Evolutionary conservation across 2,329 filamentous ascomycete genomes (phyloP), one percentile per base, ranked within the genome.

Genomic region (Diaporthe sp.): DNA sequence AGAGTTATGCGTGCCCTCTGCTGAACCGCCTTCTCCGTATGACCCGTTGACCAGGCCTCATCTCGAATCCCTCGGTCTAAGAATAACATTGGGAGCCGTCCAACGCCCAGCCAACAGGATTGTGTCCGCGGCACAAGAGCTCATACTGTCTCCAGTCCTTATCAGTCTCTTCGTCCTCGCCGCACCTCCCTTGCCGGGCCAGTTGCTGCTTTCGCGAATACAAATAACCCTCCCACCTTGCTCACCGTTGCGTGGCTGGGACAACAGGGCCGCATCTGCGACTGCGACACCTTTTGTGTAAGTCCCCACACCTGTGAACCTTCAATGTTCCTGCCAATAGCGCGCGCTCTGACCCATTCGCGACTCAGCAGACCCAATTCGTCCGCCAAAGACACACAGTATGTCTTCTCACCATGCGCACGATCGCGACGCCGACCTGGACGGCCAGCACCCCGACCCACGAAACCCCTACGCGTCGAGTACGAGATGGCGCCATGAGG

Each of bases 401-500:
- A 76, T 76, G 75, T 70, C 75, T 60, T 65, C 68, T 34, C 75
- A 75, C 61, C 73, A 60, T 28, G 68, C 73, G 58, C 73, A 67
- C 65, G 75, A 75, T 31, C 68, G 57, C 44, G 75, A 73, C 61
- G 75, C 58, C 49, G 75, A 70, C 61, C 53, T 71, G 44, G 75
- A 78, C 75, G 78, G 82, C 61, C 78, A 78, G 49, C 77, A 78
- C 47, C 78, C 84, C 68, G 82, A 83, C 75, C 81, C 82, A 73
- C 83, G 81, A 75, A 91, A 92, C 79, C 89, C 88, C 3, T 84
- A 92, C 80, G 87, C 88, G 51, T 92, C 91, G 12, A 80, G 87
- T 55, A 91, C 85, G 80, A 86, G 85, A 79, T 93, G 91, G 91
- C 88, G 91, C 73, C 91, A 93, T 80, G 89, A 92, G 81, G 91